Percentiles rank a stretch among this genome's conserved stretches.
These are phyloP conservation scores for Sisymbrium irio DNA, from an alignment of 345 rosid species.

Conservation along the genomic window DNA sequence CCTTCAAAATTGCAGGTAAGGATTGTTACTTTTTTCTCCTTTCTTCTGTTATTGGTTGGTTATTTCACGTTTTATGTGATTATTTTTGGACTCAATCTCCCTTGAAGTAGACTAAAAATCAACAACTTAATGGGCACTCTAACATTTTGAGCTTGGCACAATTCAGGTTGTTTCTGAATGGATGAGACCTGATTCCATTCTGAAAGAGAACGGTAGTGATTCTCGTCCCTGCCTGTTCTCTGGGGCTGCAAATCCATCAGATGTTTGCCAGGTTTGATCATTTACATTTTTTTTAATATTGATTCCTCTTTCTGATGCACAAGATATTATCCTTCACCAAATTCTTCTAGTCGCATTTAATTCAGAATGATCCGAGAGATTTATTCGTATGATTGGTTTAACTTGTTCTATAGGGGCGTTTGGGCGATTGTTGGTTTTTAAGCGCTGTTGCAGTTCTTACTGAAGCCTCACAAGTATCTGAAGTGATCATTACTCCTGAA, in stretches of 20 bases:
- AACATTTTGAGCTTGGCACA: slow-evolving; percentile 29
- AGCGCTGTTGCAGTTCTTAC: slow-evolving; percentile 98
- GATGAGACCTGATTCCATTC: slow-evolving; percentile 91
- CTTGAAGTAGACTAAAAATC: slow-evolving; percentile 9
- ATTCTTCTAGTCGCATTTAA: slow-evolving; percentile 14
- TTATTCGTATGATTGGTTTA: slow-evolving; percentile 6
- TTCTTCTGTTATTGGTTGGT: slow-evolving; percentile 18
- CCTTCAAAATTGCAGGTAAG: slow-evolving; percentile 86
- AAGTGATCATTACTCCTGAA: slow-evolving; percentile 95
- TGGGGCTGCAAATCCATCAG: slow-evolving; percentile 91
- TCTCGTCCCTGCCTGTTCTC: slow-evolving; percentile 84
- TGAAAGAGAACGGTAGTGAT: slow-evolving; percentile 56
- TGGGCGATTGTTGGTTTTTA: slow-evolving; percentile 99
- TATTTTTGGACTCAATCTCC: not conserved
- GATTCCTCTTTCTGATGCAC: slow-evolving; percentile 13
- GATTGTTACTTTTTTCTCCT: slow-evolving; percentile 20
- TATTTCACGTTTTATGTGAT: not conserved
- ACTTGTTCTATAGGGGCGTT: slow-evolving; percentile 68
- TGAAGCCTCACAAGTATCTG: slow-evolving; percentile 90
- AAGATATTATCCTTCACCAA: slow-evolving; percentile 17
- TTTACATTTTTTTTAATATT: slow-evolving; percentile 2
- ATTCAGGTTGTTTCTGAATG: slow-evolving; percentile 93
- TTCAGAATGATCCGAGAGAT: not conserved
- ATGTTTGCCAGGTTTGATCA: slow-evolving; percentile 93
- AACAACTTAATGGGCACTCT: slow-evolving; percentile 17